A percentile compares a stretch with the other conserved stretches of the same genome.
These are phyloP conservation scores for Coemansia sp. DNA, from an alignment of 192 early-diverging fungal species.

Conservation along the genomic window DNA sequence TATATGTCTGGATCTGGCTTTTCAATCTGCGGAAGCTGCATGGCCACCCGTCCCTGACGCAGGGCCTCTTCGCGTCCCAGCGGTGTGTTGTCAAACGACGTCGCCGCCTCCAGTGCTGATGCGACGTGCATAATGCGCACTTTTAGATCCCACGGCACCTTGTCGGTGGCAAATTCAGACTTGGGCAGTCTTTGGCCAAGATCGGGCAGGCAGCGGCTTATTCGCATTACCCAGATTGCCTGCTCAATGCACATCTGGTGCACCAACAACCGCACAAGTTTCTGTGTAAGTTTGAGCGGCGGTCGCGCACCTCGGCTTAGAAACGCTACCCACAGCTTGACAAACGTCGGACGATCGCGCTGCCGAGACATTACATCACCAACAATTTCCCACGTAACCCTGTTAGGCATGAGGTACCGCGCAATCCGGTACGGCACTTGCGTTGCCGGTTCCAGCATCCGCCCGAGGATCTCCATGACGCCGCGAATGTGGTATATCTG, in stretches of 20 bases:
- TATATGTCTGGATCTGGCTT: conserved; percentile 41
- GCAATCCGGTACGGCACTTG: conserved; percentile 40
- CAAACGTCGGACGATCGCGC: conserved; percentile 46
- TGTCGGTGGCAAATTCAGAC: conserved; percentile 18
- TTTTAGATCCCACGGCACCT: conserved; percentile 50
- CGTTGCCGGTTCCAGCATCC: conserved; percentile 47
- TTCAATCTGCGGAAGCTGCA: conserved; percentile 32
- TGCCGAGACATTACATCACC: conserved; percentile 41
- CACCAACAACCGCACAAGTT: conserved; percentile 42
- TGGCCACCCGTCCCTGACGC: conserved; percentile 30
- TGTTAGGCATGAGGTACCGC: conserved; percentile 41
- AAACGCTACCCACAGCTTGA: conserved; percentile 46
- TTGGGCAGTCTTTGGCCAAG: conserved; percentile 26
- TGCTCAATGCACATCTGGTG: conserved; percentile 46
- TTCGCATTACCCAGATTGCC: conserved; percentile 54
- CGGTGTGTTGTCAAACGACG: conserved; percentile 22
- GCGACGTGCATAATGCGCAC: conserved; percentile 48
- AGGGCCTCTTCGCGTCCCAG: conserved; percentile 32
- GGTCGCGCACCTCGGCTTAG: conserved; percentile 49
- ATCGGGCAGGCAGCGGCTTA: conserved; percentile 47
- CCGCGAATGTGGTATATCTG: conserved; percentile 48
- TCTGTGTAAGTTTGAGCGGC: conserved; percentile 28
- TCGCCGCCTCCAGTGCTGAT: conserved; percentile 39
- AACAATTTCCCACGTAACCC: conserved; percentile 48
- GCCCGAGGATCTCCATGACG: conserved; percentile 40